Base-by-base conservation (phyloP, 345 rosid species). In the Clausena lansium region DNA sequence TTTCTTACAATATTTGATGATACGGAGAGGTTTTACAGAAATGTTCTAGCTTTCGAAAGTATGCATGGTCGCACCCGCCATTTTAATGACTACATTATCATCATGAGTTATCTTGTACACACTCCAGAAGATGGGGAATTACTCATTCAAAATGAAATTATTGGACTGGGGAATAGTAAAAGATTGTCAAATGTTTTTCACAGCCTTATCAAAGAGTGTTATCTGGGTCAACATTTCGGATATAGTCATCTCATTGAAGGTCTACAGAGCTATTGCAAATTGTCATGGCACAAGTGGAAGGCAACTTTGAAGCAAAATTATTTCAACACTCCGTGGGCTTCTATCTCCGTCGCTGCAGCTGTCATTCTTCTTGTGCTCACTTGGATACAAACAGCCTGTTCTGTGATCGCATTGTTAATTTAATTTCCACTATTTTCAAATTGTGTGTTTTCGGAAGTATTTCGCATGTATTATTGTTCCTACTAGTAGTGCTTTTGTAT, bases 261-360 rank as follows among this genome's bases (percentile, higher is more conserved):
- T 2, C 27, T 82, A 9, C 75, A 60, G 28, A 38, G 5, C 7
- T 63, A 79, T 19, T 66, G 78, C 27, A 52, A 39, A 60, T 63
- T 19, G 1, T n/a, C 61, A 17, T n/a, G 69, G 63, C 77, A 75
- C 28, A 70, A 9, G 33, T 82, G 80, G 82, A 41, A 57, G 52
- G 72, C 78, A 24, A 65, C 14, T 4, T 52, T 83, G 54, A 75
- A 50, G 7, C 74, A 79, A 14, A 52, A 72, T 3, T 83, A 83
- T 35, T 83, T 79, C 78, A 45, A 52, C 32, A 83, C 27, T 60
- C 82, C 85, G 15, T 79, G 85, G 85, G 59, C 71, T 1, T n/a
- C 28, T 24, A 75, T 78, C 50, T 82, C 85, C 2, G 68, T 82
- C 22, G 33, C 76, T 9, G 85, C 67, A 24, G 85, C 77, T 7